Conservation (phyloP, 2,329 filamentous ascomycete genomes). For the Hymenoscyphus occultus region DNA sequence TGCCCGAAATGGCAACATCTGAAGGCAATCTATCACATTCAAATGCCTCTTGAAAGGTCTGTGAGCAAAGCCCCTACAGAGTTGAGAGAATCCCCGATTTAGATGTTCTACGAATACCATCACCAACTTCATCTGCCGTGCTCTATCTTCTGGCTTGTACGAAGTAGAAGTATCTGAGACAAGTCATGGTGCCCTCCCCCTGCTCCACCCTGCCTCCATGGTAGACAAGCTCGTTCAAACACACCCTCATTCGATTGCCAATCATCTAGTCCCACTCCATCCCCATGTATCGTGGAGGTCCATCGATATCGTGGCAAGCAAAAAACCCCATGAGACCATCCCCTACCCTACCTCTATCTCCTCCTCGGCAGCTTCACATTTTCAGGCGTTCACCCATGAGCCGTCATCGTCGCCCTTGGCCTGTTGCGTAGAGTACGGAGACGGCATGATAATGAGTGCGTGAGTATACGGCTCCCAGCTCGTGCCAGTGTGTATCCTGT, state of each 20-base stretch:
- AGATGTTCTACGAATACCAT: too few species aligned
- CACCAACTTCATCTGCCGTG: too few species aligned
- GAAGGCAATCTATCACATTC: too few species aligned
- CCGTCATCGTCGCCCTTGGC: constrained; percentile 1
- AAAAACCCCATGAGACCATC: not conserved
- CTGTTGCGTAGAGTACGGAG: too few species aligned
- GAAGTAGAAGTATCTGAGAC: not conserved
- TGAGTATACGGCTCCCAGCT: not conserved
- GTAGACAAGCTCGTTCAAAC: not conserved
- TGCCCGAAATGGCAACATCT: too few species aligned
- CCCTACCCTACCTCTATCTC: not conserved
- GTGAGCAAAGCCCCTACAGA: too few species aligned
- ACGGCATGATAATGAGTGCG: not conserved
- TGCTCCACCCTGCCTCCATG: not conserved
- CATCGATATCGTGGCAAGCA: constrained; percentile 3
- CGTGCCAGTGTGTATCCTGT: not conserved
- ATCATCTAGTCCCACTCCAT: not conserved
- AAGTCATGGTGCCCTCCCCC: not conserved
- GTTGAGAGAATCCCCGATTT: too few species aligned
- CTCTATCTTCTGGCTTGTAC: too few species aligned
- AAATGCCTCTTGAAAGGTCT: too few species aligned
- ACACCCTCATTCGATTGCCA: not conserved
- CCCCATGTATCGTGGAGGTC: not conserved
- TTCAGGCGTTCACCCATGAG: constrained; percentile 1
- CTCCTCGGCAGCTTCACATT: not conserved